Percentiles rank a stretch among this genome's conserved stretches.
Conservation (phyloP, 305 asterid species). For the Solanum chacoense region DNA sequence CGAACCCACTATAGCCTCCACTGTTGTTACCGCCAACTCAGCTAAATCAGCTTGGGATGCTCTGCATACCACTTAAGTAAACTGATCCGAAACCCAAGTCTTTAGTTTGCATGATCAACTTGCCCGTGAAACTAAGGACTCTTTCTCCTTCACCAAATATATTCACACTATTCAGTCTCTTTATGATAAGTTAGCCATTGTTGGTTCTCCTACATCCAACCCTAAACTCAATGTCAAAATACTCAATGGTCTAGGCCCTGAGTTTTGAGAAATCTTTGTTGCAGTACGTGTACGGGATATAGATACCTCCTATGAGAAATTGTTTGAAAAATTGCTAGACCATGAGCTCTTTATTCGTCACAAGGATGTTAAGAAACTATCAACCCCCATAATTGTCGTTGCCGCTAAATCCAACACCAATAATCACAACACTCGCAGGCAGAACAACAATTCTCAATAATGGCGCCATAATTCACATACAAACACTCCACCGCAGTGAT, state of each 20-base stretch:
- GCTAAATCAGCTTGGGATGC: not conserved
- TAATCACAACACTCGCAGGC: not conserved
- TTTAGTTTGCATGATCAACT: accelerated
- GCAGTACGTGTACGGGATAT: not conserved
- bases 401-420: not conserved
- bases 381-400: accelerated
- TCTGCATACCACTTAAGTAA: not conserved
- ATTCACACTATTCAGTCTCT: not conserved
- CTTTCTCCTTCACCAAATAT: not conserved
- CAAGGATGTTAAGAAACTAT: not conserved
- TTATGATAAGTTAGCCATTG: too few species aligned
- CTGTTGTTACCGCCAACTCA: not conserved
- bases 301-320: not conserved
- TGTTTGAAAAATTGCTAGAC: not conserved
- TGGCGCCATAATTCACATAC: not conserved
- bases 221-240: not conserved
- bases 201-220: not conserved
- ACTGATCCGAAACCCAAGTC: not conserved
- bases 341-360: not conserved
- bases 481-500: not conserved
- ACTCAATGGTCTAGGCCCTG: not conserved
- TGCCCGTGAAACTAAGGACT: not conserved
- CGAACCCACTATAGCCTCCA: not conserved
- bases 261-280: not conserved
- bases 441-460: not conserved